Evolutionary conservation across 75 land plant genomes (phyloP).

Genomic region (Pinus taeda): DNA sequence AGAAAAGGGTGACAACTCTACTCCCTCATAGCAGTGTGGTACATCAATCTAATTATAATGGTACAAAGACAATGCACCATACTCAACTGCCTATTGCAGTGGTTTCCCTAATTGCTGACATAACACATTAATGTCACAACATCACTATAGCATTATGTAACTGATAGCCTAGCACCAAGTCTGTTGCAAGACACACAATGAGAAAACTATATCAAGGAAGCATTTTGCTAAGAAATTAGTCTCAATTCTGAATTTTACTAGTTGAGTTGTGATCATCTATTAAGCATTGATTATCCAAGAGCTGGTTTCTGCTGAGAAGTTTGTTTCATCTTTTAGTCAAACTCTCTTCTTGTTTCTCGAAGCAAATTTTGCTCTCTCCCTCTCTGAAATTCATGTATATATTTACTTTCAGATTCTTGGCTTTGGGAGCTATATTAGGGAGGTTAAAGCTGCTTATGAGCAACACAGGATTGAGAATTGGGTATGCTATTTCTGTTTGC

Average conservation of each 20-base stretch:
- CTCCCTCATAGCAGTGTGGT: too few species aligned
- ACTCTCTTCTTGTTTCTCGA: neutral
- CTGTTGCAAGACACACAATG: too few species aligned
- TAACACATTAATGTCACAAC: too few species aligned
- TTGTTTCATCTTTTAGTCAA: neutral
- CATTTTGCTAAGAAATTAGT: neutral
- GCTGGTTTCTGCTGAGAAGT: neutral
- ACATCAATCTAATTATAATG: too few species aligned
- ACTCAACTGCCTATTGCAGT: too few species aligned
- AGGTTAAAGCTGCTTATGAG: slow-evolving; percentile 49
- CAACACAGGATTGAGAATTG: slow-evolving; percentile 22
- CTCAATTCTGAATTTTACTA: neutral
- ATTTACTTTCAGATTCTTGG: slow-evolving; percentile 27
- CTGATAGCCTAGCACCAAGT: too few species aligned
- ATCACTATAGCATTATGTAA: too few species aligned
- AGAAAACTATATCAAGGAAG: neutral
- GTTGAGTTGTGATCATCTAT: neutral
- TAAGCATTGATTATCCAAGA: neutral
- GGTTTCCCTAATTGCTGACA: too few species aligned
- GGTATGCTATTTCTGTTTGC: neutral
- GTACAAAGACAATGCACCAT: too few species aligned
- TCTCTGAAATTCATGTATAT: neutral
- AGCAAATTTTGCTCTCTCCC: neutral
- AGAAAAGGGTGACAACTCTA: too few species aligned
- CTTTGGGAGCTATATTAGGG: slow-evolving; percentile 43